A percentile compares a stretch with the other conserved stretches of the same genome.
These are phyloP conservation scores for Lomentospora prolificans DNA, from an alignment of 2,329 filamentous ascomycete species.

Conservation along the genomic window DNA sequence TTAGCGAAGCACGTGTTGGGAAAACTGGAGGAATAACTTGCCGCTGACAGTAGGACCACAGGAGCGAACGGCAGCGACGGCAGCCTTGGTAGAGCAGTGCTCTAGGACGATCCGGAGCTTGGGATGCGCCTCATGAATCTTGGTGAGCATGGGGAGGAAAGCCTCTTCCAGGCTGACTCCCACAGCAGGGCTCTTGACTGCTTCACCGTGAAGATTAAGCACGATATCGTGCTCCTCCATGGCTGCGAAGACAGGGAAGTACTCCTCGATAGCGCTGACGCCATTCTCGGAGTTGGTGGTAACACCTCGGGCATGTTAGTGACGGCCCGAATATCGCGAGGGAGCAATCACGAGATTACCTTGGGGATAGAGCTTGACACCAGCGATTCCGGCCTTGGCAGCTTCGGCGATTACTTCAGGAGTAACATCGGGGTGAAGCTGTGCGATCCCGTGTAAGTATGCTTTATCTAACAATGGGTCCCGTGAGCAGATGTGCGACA, in stretches of 20 bases:
- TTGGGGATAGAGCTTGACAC: slow-evolving; percentile 62
- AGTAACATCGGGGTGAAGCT: slow-evolving; percentile 52
- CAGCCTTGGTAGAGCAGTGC: slow-evolving; percentile 80
- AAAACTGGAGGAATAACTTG: slow-evolving; percentile 15
- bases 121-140: slow-evolving; percentile 67
- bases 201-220: slow-evolving; percentile 91
- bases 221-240: slow-evolving; percentile 79
- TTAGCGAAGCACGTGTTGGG: neutral
- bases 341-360: slow-evolving; percentile 16
- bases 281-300: slow-evolving; percentile 61
- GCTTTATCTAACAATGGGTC: slow-evolving; percentile 3
- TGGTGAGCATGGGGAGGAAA: slow-evolving; percentile 72
- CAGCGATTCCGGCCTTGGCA: slow-evolving; percentile 58
- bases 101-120: slow-evolving; percentile 62
- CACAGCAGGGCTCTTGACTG: slow-evolving; percentile 40
- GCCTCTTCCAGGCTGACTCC: slow-evolving; percentile 33
- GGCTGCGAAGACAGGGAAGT: slow-evolving; percentile 73
- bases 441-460: slow-evolving; percentile 1
- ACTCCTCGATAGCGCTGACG: slow-evolving; percentile 58
- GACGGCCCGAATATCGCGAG: slow-evolving; percentile 9
- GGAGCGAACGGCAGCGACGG: slow-evolving; percentile 64
- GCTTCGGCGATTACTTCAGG: slow-evolving; percentile 64
- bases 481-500: neutral
- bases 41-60: slow-evolving; percentile 68
- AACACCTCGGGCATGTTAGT: slow-evolving; percentile 30